Evolutionary conservation across 2,329 filamentous ascomycete genomes (phyloP), one percentile per base, ranked within the genome.

Genomic region (Fusarium robinianum): DNA sequence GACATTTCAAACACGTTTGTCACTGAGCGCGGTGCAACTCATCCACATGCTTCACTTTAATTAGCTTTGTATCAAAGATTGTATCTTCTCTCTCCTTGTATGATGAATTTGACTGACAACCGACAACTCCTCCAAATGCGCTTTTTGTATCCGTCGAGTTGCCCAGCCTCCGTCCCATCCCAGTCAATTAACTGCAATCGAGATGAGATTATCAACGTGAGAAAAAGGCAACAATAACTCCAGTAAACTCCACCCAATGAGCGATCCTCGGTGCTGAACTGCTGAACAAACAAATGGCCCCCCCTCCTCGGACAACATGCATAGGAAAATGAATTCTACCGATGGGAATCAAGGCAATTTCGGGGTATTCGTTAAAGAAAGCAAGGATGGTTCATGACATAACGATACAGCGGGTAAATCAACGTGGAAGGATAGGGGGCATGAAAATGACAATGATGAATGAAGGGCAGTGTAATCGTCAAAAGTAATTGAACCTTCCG

Each of bases 331-430:
- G 24, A 45, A 26, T 35, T 48, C 44, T 50, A 56, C 38, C 19
- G 33, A 21, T 31, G 23, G 25, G 16, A 27, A 47, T 57, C 49
- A 55, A 54, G 58, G 35, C 36, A 44, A 55, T 41, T 34, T 40
- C n/a, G 37, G 57, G 57, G 55, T 60, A 60, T 61, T 53, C 41
- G 36, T 34, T 34, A 52, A 41, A 26, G 35, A 46, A 53, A 41
- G 46, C 44, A 40, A 46, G 25, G 10, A 30, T 22, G 30, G 16
- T 16, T 43, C 40, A 42, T 39, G 18, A 34, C 43, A 46, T 33
- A 30, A 44, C 30, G 29, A 35, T 37, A 27, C 33, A 24, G 19
- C 40, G 36, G 17, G 23, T 15, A 19, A 35, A 12, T 29, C 18
- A 18, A 36, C 32, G 27, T 12, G 17, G 16, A 25, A 15, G n/a